Evolutionary conservation across 2,329 filamentous ascomycete species (phyloP).

Genomic region (Mariannaea elegans): DNA sequence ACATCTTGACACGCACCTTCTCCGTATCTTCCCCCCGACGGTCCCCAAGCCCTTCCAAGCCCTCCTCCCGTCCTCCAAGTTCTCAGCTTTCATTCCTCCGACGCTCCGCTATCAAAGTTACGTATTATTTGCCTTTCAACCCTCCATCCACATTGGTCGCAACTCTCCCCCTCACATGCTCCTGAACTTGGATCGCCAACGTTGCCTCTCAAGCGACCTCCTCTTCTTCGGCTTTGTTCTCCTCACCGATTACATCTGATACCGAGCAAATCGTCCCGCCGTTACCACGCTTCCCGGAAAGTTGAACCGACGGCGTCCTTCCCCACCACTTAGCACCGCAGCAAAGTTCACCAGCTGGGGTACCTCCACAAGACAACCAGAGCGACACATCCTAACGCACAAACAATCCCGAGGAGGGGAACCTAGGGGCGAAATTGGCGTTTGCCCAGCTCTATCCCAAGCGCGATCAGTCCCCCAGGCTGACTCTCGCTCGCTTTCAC

Average conservation of each 20-base stretch:
- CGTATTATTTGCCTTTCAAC: neutral
- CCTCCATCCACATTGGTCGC: neutral
- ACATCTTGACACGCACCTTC: constrained; percentile 19
- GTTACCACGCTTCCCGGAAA: constrained; percentile 18
- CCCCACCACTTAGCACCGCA: constrained; percentile 15
- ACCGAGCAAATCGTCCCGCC: constrained; percentile 5
- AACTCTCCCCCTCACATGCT: neutral
- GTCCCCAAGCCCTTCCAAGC: constrained; percentile 22
- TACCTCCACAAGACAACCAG: constrained; percentile 33
- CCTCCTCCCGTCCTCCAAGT: neutral
- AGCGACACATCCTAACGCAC: constrained; percentile 30
- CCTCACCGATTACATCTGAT: constrained; percentile 16
- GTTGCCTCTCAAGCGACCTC: neutral
- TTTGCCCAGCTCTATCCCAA: constrained; percentile 28
- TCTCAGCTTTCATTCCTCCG: neutral
- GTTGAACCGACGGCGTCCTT: constrained; percentile 24
- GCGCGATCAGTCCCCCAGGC: constrained; percentile 12
- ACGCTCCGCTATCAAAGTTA: neutral
- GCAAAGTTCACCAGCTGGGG: constrained; percentile 20
- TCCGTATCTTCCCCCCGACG: constrained; percentile 22
- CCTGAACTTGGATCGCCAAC: neutral
- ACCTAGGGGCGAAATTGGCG: constrained; percentile 30
- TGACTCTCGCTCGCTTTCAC: constrained; percentile 31
- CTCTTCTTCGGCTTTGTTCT: neutral
- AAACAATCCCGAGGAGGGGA: constrained; percentile 12